Evolutionary conservation across 2,329 filamentous ascomycete species (phyloP), one percentile per base, ranked within the genome.

Genomic region (Phaeosphaeriaceae sp.): DNA sequence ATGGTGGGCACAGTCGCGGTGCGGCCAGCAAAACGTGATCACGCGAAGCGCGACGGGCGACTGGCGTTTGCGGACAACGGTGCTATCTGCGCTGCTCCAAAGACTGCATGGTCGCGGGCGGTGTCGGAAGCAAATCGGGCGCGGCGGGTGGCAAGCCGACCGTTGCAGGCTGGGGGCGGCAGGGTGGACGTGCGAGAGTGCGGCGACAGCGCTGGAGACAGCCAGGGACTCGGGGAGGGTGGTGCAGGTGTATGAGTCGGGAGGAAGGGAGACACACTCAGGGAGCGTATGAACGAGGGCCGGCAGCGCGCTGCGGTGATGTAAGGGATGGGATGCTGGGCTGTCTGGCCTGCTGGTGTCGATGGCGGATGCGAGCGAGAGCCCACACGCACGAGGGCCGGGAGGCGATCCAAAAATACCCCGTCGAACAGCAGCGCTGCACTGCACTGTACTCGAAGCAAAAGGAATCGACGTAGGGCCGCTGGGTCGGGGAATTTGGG

Each of bases 1-100:
- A 94, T 94, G 58, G 51, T 51, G 51, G 44, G 51, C 21, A 42
- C 45, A 48, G 20, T 36, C 42, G 53, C 36, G 36, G 36, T 40
- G 36, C 36, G 36, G 36, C 17, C 36, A 40, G 36, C 36, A 40
- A 40, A 65, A 62, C 65, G 69, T 66, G 71, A 68, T 64, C 27
- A 61, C 64, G 66, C 61, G 63, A 60, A 48, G 57, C 63, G 60
- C 62, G 56, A 57, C 36, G 33, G 58, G 57, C 59, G 56, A 55
- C 31, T 42, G 58, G 56, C 59, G 58, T 52, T 40, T 48, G 57
- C 56, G 56, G 45, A 58, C 27, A 53, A 48, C 42, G 59, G 51
- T 49, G 65, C 66, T 68, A 71, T 67, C 51, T 65, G 55, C 31
- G 17, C 15, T 40, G 15, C n/a, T 15, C 33, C 33, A 49, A 31